Conservation (phyloP, 177 flowering plant species). For the Tripterygium wilfordii region DNA sequence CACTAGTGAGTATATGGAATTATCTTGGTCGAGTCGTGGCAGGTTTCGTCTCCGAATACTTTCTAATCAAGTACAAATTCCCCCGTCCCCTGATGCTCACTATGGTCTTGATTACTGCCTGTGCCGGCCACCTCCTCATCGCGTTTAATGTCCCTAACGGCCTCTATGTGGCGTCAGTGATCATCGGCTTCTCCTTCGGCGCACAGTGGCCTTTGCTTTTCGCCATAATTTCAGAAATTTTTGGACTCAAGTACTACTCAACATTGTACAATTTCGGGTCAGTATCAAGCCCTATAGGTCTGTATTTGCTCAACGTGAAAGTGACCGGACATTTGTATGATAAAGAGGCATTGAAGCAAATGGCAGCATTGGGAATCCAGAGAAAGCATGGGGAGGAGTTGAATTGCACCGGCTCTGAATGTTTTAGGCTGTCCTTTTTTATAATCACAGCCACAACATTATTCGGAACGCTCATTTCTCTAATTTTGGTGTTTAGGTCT, state of each 20-base stretch:
- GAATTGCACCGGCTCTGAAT: constrained; percentile 35
- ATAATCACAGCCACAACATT: constrained; percentile 32
- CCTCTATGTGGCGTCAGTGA: constrained; percentile 40
- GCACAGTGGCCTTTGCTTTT: constrained; percentile 55
- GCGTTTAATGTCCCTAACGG: constrained; percentile 48
- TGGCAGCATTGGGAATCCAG: constrained; percentile 18
- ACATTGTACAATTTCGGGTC: constrained; percentile 51
- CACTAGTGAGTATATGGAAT: constrained; percentile 81
- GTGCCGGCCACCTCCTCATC: constrained; percentile 54
- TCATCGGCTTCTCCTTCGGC: constrained; percentile 50
- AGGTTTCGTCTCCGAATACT: constrained; percentile 57
- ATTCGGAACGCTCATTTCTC: constrained; percentile 31
- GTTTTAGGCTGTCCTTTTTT: constrained; percentile 42
- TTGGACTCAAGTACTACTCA: constrained; percentile 50
- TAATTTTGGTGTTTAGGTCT: constrained; percentile 41
- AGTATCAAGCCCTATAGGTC: constrained; percentile 62
- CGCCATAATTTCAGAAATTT: constrained; percentile 49
- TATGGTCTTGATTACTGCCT: constrained; percentile 33
- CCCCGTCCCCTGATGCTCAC: constrained; percentile 60
- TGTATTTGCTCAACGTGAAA: constrained; percentile 52
- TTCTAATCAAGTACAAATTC: constrained; percentile 38
- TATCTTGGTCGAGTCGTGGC: constrained; percentile 56
- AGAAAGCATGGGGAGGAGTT: constrained; percentile 29
- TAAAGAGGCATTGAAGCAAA: constrained; percentile 46
- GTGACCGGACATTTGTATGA: constrained; percentile 59